Evolutionary conservation across 2,329 filamentous ascomycete genomes (phyloP).

Genomic region (Trichocomaceae sp.): DNA sequence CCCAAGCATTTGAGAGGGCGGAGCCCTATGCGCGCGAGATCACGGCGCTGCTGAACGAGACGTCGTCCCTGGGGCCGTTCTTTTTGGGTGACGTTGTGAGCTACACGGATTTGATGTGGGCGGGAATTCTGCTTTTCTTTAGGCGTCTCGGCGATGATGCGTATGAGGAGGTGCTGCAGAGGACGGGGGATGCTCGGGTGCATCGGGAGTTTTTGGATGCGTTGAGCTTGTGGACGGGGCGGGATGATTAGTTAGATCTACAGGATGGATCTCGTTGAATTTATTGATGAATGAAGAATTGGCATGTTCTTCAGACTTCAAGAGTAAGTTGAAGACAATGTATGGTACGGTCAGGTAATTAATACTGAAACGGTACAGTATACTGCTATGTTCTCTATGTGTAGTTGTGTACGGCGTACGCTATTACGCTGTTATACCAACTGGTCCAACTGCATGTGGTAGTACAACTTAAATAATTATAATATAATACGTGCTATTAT

Average conservation of each 20-base stretch:
- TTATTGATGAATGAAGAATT: no score
- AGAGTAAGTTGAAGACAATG: no score
- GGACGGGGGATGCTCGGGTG: conserved; percentile 15
- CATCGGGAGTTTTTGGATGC: conserved; percentile 15
- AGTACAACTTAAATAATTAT: no score
- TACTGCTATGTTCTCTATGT: no score
- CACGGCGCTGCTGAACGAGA: conserved; percentile 47
- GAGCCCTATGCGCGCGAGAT: conserved; percentile 32
- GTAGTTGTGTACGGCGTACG: no score
- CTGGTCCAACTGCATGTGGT: no score
- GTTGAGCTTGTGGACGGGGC: conserved; percentile 3
- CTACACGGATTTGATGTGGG: conserved; percentile 56
- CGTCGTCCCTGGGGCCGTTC: conserved; percentile 44
- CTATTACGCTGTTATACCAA: no score
- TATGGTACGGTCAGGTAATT: no score
- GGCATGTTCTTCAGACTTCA: no score
- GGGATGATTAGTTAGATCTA: not conserved
- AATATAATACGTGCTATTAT: not conserved
- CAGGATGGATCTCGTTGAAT: no score
- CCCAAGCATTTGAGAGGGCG: conserved; percentile 46
- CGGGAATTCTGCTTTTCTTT: conserved; percentile 43
- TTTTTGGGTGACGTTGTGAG: conserved; percentile 52
- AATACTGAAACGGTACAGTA: no score
- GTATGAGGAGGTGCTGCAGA: conserved; percentile 34
- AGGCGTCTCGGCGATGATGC: conserved; percentile 33